phyloP scores from a whole-genome alignment of 2,329 filamentous ascomycete species.

The Penicillium sp. region DNA sequence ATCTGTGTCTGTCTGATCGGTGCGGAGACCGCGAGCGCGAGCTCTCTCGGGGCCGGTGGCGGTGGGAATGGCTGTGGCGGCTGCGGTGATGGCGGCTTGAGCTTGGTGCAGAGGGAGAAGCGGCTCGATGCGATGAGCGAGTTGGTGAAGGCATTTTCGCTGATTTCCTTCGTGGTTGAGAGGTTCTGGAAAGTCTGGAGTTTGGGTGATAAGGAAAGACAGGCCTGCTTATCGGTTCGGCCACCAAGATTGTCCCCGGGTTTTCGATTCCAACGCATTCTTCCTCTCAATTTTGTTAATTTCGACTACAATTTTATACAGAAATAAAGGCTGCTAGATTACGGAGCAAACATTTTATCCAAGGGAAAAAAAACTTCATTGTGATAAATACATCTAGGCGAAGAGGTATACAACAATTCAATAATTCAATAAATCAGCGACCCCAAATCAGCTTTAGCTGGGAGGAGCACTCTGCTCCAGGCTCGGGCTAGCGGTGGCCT shows the following conservation, averaged over 20 bases:
- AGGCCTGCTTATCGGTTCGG: constrained; percentile 1
- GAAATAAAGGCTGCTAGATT: not conserved
- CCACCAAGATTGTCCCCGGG: not conserved
- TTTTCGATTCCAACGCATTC: not conserved
- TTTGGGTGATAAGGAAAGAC: constrained; percentile 5
- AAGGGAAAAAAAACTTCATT: constrained; percentile 1
- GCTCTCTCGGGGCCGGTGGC: constrained; percentile 23
- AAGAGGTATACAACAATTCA: constrained; percentile 23
- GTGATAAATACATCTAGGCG: constrained; percentile 26
- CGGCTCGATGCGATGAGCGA: constrained; percentile 5
- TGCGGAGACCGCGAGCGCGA: constrained; percentile 41
- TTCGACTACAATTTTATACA: not conserved
- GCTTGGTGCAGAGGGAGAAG: constrained; percentile 6
- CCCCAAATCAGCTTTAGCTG: constrained; percentile 23
- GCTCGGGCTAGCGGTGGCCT: constrained; percentile 20
- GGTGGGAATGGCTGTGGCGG: constrained; percentile 20
- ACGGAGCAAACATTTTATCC: not conserved
- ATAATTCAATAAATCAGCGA: constrained; percentile 5
- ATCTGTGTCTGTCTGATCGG: constrained; percentile 29
- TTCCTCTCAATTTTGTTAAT: not conserved
- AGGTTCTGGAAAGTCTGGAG: not conserved
- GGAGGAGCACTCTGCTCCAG: constrained; percentile 31
- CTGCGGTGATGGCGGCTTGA: constrained; percentile 20
- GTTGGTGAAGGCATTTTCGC: constrained; percentile 18
- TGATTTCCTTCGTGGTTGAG: not conserved